Evolutionary conservation across 192 early-diverging fungal genomes (phyloP).

Genomic region (Helicostylum pulchrum): DNA sequence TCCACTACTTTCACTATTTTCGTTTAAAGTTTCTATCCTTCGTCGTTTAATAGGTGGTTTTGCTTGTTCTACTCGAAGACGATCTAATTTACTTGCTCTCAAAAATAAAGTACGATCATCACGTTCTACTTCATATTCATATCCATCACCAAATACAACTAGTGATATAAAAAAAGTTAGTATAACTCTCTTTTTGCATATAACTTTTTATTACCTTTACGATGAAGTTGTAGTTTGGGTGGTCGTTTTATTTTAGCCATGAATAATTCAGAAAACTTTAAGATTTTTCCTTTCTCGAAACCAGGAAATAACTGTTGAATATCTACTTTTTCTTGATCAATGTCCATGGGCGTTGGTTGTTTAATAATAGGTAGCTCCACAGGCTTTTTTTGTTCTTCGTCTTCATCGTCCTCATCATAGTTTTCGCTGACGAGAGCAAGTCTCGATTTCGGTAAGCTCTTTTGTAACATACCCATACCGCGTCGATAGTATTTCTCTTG

Average conservation of each 20-base stretch:
- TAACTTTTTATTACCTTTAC: conserved; percentile 29
- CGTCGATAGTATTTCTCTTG: conserved; percentile 47
- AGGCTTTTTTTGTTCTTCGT: conserved; percentile 38
- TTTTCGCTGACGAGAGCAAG: conserved; percentile 34
- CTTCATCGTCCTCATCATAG: conserved; percentile 52
- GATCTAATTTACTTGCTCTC: conserved; percentile 9
- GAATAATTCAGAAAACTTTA: conserved; percentile 65
- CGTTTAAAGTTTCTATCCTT: conserved; percentile 19
- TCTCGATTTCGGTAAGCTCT: conserved; percentile 9
- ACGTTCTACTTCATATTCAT: conserved; percentile 28
- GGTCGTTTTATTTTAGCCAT: conserved; percentile 39
- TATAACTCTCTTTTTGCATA: too few relatives aligned
- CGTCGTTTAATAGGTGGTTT: conserved; percentile 10
- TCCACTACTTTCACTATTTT: conserved; percentile 21
- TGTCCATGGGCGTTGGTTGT: not conserved
- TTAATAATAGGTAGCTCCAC: not conserved
- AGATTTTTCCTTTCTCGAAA: conserved; percentile 55
- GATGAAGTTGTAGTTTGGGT: conserved; percentile 31
- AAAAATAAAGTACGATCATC: conserved; percentile 32
- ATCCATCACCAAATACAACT: conserved; percentile 26
- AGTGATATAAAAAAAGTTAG: not conserved
- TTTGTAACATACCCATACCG: conserved; percentile 34
- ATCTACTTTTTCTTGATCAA: conserved; percentile 28
- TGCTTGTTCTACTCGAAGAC: not conserved
- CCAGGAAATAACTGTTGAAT: conserved; percentile 56